Evolutionary conservation across 176 grass and related monocot genomes (phyloP).

Genomic region (Saccharum officinarum): DNA sequence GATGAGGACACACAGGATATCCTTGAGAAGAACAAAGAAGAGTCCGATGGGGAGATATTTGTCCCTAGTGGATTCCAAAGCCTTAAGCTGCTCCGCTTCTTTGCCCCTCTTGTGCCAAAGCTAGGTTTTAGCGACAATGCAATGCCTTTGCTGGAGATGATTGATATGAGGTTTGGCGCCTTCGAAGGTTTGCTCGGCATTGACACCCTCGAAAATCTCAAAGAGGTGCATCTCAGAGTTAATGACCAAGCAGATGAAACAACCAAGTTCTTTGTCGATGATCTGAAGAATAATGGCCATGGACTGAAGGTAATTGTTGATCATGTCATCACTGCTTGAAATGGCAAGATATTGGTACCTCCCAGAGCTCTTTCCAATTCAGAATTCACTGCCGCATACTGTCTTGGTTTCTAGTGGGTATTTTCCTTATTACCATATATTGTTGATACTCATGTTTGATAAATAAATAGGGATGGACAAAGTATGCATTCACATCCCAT

Average conservation of each 20-base stretch:
- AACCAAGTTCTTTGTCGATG: background rate
- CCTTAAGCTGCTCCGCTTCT: slow-evolving; percentile 12
- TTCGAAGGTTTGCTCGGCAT: background rate
- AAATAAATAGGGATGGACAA: too few species aligned
- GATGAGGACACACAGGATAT: background rate
- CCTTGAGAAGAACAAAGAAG: background rate
- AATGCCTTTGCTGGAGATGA: slow-evolving; percentile 1
- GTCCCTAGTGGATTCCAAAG: background rate
- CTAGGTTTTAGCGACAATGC: background rate
- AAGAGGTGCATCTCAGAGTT: slow-evolving; percentile 15
- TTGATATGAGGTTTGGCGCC: background rate
- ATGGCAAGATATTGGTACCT: background rate
- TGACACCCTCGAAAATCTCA: background rate
- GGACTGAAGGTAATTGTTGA: background rate
- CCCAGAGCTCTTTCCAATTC: too few species aligned
- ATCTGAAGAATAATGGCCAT: background rate
- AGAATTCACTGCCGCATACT: too few species aligned
- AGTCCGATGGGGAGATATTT: background rate
- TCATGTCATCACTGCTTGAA: background rate
- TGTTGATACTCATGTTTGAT: too few species aligned
- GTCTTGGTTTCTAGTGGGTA: too few species aligned
- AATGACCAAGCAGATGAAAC: background rate
- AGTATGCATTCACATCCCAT: too few species aligned
- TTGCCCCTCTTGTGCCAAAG: background rate
- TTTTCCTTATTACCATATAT: too few species aligned